A percentile compares a stretch with the other conserved stretches of the same genome.
phyloP scores from a whole-genome alignment of 371 early-diverging fungal species.

The Cokeromyces recurvatus region DNA sequence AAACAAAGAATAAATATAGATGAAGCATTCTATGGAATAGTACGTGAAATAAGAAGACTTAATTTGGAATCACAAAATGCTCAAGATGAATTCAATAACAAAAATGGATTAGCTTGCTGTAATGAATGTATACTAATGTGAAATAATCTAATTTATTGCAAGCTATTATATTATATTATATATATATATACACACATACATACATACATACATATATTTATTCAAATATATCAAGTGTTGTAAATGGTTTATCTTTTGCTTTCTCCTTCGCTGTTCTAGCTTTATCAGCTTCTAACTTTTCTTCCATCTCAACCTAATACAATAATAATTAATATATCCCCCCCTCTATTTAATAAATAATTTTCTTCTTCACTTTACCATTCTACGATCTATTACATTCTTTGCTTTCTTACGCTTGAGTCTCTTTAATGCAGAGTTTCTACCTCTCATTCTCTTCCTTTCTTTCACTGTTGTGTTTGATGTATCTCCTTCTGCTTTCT shows the following conservation, averaged over 20 bases:
- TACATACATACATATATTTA: too few species aligned
- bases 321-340: background rate
- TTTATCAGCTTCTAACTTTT: conserved; percentile 23
- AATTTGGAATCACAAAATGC: conserved; percentile 55
- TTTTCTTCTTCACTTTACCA: too few species aligned
- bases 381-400: conserved; percentile 72
- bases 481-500: conserved; percentile 27
- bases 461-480: conserved; percentile 44
- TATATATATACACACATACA: too few species aligned
- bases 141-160: too few species aligned
- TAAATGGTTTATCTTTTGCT: conserved; percentile 30
- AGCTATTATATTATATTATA: too few species aligned
- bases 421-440: conserved; percentile 72
- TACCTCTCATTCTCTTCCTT: conserved; percentile 70
- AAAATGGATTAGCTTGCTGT: too few species aligned
- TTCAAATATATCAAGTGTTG: conserved; percentile 38
- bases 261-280: conserved; percentile 20
- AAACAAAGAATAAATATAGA: conserved; percentile 54
- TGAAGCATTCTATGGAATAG: conserved; percentile 86
- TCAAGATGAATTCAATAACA: too few species aligned
- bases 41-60: conserved; percentile 79
- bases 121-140: too few species aligned
- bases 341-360: too few species aligned
- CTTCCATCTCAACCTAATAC: conserved; percentile 18
- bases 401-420: conserved; percentile 66